Evolutionary conservation across 1,139 yeast genomes (phyloP).

Genomic region (Kurtzmaniella quercitrusa): DNA sequence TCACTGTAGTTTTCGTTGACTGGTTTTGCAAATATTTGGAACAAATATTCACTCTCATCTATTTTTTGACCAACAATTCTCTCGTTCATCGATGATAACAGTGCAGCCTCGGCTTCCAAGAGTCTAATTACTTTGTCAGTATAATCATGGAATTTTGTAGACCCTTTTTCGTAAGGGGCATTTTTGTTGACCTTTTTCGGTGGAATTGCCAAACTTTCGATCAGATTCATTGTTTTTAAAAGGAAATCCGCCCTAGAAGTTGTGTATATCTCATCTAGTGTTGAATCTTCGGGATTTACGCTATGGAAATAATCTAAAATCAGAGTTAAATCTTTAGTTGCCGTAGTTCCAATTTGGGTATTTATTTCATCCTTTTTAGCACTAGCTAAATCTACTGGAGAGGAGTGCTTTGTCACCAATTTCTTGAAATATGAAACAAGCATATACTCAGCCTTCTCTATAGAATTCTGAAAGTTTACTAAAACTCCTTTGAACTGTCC

Average conservation of each 20-base stretch:
- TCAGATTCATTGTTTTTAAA: constrained; percentile 34
- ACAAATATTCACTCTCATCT: constrained; percentile 13
- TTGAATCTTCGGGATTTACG: constrained; percentile 25
- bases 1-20: constrained; percentile 19
- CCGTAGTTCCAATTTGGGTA: background rate
- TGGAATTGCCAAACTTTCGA: constrained; percentile 33
- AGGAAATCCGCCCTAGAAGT: constrained; percentile 46
- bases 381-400: constrained; percentile 7
- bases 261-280: constrained; percentile 33
- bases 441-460: constrained; percentile 43
- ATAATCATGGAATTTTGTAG: constrained; percentile 55
- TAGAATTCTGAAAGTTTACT: constrained; percentile 40
- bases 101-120: constrained; percentile 44
- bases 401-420: constrained; percentile 10
- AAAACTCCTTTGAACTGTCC: constrained; percentile 48
- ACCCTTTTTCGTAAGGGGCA: constrained; percentile 57
- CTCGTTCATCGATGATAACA: constrained; percentile 29
- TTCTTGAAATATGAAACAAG: constrained; percentile 31
- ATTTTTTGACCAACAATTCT: constrained; percentile 11
- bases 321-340: constrained; percentile 8
- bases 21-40: constrained; percentile 19
- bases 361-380: background rate
- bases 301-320: constrained; percentile 46
- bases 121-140: constrained; percentile 49
- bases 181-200: constrained; percentile 30